Base-by-base conservation (phyloP, 2,329 filamentous ascomycete species). In the Aspergillus sp. region DNA sequence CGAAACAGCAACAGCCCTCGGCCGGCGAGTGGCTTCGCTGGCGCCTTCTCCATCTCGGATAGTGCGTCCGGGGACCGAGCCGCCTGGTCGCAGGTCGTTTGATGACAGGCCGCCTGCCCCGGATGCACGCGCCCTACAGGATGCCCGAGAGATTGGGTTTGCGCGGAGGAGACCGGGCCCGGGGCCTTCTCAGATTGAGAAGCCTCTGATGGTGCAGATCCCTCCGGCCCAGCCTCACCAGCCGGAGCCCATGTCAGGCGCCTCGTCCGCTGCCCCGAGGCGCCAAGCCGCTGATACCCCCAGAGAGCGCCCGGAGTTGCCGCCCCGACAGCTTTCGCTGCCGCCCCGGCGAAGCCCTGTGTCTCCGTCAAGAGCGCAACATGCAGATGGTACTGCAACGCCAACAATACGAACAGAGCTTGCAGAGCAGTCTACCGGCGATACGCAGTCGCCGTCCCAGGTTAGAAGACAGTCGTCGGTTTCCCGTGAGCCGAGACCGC, bases 271-370 rank as follows among this genome's bases (percentile, higher is more conserved):
- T 72, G 27, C 71, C 62, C 22, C 63, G 16, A 47, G 44, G 24
- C 26, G 39, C 10, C 40, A 47, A n/a, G 36, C 44, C 3, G 50
- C 44, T 25, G 55, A 60, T 26, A 47, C 35, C 8, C 56, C 58
- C 2, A 55, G 63, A 33, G 60, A 65, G 28, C 71, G 71, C 17
- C 74, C 72, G 2, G 58, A 57, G 7, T 52, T 73, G 15, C 68
- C 69, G 8, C 61, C 63, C 19, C 58, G 68, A 30, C 55, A 56
- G 17, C 39, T 46, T 7, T 45, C 39, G 1, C 24, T 38, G 13
- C 37, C 39, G 11, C 47, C 19, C 17, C 30, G 42, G 13, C 36
- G 46, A 31, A 37, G 34, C 20, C 45, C 40, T 14, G 37, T 41
- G 24, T 57, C 53, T 2, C 49, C 54, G 3, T 39, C 39, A 3